Base-by-base conservation (phyloP, 2,329 filamentous ascomycete genomes). In the Chrysoporthe austroafricana region DNA sequence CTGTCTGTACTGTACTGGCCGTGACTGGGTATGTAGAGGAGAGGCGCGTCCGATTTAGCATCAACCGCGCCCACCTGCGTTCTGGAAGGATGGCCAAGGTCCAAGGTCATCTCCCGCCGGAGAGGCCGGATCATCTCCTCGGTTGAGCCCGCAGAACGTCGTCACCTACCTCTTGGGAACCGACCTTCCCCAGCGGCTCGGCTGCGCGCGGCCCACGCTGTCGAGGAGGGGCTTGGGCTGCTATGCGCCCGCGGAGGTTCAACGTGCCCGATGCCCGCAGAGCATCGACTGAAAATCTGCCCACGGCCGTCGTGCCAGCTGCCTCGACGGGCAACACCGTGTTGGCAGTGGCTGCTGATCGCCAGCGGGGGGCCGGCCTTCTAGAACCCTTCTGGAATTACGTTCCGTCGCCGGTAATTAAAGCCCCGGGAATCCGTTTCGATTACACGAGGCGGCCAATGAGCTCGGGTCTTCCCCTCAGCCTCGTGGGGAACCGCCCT, bases 401-500 rank as follows among this genome's bases (percentile, higher is more conserved):
- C 44, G 54, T 65, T 66, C 58, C 57, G 57, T 65, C 62, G 36
- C 39, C 54, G 57, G 48, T 62, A 62, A 68, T 62, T 63, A 65
- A 68, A 65, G 48, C 36, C 11, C 42, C 44, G 39, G 13, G 59
- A 36, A 26, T 16, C 52, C 42, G 18, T 56, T 52, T 34, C 42
- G 46, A n/a, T 16, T 43, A 52, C 63, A 66, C 66, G 54, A 68
- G 66, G 66, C 66, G 32, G 18, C 66, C 66, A 68, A 68, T 68
- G 21, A 42, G 52, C 59, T 63, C 56, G 59, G 26, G 59, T 44
- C 43, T 26, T 58, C 48, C 14, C 42, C 43, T 39, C 66, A 68
- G 66, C 66, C 66, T 68, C 63, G 66, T 63, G 26, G 21, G 32
- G 11, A 16, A 14, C 50, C 21, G 50, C 5, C 3, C 21, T 13